These are phyloP conservation scores for Fusarium multiceps DNA, from an alignment of 2,329 filamentous ascomycete genomes.

Conservation along the genomic window DNA sequence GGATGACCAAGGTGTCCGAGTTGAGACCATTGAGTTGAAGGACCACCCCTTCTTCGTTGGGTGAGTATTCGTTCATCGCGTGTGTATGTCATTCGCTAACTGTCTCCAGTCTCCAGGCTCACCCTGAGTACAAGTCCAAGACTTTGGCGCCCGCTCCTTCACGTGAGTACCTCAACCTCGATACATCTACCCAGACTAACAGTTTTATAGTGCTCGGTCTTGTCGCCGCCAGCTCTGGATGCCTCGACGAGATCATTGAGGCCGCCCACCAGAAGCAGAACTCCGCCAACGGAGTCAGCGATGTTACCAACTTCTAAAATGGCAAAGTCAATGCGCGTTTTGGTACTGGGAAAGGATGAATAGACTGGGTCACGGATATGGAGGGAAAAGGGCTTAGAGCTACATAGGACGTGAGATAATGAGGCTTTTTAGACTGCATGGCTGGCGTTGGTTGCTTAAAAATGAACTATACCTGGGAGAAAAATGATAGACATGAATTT, in stretches of 20 bases:
- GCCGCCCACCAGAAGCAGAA: conserved; percentile 26
- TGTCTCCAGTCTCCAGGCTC: conserved; percentile 63
- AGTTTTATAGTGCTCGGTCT: conserved; percentile 63
- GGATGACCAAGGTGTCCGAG: conserved; percentile 56
- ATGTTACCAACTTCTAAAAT: conserved; percentile 27
- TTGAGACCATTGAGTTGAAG: conserved; percentile 41
- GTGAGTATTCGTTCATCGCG: conserved; percentile 4
- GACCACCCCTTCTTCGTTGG: conserved; percentile 35
- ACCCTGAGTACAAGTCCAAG: conserved; percentile 84
- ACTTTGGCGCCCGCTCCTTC: conserved; percentile 79
- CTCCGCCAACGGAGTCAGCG: conserved; percentile 19
- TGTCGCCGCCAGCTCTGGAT: conserved; percentile 68
- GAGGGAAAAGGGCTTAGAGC: conserved; percentile 18
- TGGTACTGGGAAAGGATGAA: not conserved
- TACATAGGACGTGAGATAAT: conserved; percentile 33
- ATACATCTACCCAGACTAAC: not conserved
- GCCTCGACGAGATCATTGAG: conserved; percentile 61
- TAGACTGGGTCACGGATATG: conserved; percentile 8
- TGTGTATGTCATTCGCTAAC: not conserved
- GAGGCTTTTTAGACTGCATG: conserved; percentile 34
- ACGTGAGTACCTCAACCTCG: conserved; percentile 1
- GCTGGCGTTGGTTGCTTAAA: conserved; percentile 31
- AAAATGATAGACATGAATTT: conserved; percentile 33
- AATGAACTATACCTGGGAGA: conserved; percentile 34
- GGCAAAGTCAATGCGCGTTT: not conserved